A percentile compares a stretch with the other conserved stretches of the same genome.
Conservation (phyloP, 164 flowering plant species). For the Cinnamomum chago region DNA sequence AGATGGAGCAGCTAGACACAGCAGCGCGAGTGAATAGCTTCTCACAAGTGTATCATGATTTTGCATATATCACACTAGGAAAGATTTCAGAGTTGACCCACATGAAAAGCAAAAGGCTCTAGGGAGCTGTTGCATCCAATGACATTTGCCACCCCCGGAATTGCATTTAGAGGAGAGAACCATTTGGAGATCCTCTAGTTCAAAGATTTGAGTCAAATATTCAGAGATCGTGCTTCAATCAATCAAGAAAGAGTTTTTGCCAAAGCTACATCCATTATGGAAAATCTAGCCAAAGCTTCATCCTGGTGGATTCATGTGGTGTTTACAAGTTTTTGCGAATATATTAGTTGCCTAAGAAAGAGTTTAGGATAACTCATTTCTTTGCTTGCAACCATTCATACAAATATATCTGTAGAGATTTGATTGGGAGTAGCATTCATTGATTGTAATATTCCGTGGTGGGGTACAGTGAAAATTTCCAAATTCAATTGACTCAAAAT, state of each 20-base stretch:
- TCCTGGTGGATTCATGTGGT: background rate
- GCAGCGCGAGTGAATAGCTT: conserved; percentile 66
- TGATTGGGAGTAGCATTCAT: background rate
- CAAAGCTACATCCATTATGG: background rate
- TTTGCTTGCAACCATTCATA: background rate
- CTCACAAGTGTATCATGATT: conserved; percentile 12
- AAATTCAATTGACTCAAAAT: background rate
- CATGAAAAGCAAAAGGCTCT: background rate
- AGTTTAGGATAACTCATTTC: background rate
- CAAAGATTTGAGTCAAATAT: background rate
- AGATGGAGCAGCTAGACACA: conserved; percentile 13
- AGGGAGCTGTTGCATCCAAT: background rate
- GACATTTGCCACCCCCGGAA: conserved; percentile 5
- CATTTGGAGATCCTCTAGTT: background rate
- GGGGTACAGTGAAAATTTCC: background rate
- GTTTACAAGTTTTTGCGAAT: background rate
- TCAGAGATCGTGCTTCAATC: background rate
- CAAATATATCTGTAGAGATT: background rate
- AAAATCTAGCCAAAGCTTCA: background rate
- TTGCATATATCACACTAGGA: conserved; percentile 25
- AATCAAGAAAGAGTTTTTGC: too few relatives aligned
- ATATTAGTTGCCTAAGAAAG: background rate
- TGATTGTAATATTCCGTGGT: conserved; percentile 3
- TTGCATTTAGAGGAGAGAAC: conserved; percentile 1
- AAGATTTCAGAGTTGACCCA: conserved; percentile 23